Evolutionary conservation across 2,329 filamentous ascomycete genomes (phyloP), one percentile per base, ranked within the genome.

Genomic region (Aureobasidium pullulans): DNA sequence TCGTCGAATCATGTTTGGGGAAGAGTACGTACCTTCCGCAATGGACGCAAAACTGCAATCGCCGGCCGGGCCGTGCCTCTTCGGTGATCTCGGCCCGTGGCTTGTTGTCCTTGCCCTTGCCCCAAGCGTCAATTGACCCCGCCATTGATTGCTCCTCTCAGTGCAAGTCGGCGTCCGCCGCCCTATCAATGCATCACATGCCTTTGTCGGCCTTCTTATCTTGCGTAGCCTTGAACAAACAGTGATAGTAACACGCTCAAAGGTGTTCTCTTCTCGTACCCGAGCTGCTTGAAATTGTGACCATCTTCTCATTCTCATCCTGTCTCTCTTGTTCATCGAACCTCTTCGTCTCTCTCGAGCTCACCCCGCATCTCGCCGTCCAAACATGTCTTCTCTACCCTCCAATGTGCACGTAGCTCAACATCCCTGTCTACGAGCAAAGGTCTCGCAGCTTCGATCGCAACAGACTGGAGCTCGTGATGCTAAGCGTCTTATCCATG

Each of bases 391-490:
- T 39, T 63, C 69, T 58, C 72, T 82, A 34, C 81, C 81, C 16
- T 63, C 73, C 52, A 85, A 84, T 69, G 77, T 84, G 37, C 90
- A 94, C 76, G 77, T 96, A 71, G 96, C 91, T 40, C 78, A 78
- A 15, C 93, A 97, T 73, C 93, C 93, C 37, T 96, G 90, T 74
- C 81, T 96, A 43, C 80, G 82, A 67, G 90, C 88, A 66, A 97
- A 97, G 79, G 84, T 97, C 68, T 92, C 89, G 66, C 89, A 94
- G 76, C 84, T 97, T 48, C 87, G 93, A 62, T 94, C 89, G 42
- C 79, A 83, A 60, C 80, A 78, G 43, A 84, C 89, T 53, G 83
- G 80, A 61, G 80, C 89, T 3, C 82, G 85, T 61, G 89, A 96
- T 59, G 91, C 90, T 66, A 91, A 92, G 74, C 75, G 81, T 7